Evolutionary conservation across 768 basidiomycete genomes (phyloP).

Genomic region (Calocera cornea): DNA sequence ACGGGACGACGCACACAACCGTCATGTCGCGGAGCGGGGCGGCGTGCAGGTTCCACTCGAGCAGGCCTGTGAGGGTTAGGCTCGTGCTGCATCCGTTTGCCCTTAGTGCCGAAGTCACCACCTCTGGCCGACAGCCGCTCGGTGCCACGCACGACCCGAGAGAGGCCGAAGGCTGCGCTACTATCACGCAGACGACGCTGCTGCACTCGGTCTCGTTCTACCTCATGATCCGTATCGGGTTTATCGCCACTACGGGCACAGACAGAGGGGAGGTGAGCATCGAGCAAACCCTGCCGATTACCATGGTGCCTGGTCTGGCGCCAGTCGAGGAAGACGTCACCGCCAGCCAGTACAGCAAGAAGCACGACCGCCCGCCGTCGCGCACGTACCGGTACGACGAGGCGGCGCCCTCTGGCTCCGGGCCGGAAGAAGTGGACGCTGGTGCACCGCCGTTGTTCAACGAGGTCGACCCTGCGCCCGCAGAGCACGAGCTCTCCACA

Average conservation of each 20-base stretch:
- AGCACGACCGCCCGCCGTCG: conserved; percentile 68
- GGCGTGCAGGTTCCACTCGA: conserved; percentile 76
- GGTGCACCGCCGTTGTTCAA: conserved; percentile 54
- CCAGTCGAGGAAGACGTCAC: conserved; percentile 68
- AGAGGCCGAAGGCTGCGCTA: conserved; percentile 44
- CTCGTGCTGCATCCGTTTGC: conserved; percentile 51
- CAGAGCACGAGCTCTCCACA: conserved; percentile 68
- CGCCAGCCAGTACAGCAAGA: conserved; percentile 64
- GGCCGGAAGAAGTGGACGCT: conserved; percentile 56
- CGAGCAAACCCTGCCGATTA: conserved; percentile 52
- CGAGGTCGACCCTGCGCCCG: conserved; percentile 22
- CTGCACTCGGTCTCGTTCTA: conserved; percentile 73
- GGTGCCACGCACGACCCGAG: conserved; percentile 31
- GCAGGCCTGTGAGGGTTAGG: conserved; percentile 56
- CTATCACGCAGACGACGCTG: conserved; percentile 68
- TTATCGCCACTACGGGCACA: conserved; percentile 43
- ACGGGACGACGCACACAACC: conserved; percentile 28
- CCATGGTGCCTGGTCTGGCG: conserved; percentile 58
- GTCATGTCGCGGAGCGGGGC: conserved; percentile 78
- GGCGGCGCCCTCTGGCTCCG: conserved; percentile 42
- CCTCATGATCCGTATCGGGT: conserved; percentile 58
- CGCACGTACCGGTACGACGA: conserved; percentile 62
- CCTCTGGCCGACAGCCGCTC: conserved; percentile 21
- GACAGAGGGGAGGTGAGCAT: conserved; percentile 41
- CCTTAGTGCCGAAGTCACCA: conserved; percentile 11